Evolutionary conservation across 2,329 filamentous ascomycete genomes (phyloP).

Genomic region (Drechslerella dactyloides): DNA sequence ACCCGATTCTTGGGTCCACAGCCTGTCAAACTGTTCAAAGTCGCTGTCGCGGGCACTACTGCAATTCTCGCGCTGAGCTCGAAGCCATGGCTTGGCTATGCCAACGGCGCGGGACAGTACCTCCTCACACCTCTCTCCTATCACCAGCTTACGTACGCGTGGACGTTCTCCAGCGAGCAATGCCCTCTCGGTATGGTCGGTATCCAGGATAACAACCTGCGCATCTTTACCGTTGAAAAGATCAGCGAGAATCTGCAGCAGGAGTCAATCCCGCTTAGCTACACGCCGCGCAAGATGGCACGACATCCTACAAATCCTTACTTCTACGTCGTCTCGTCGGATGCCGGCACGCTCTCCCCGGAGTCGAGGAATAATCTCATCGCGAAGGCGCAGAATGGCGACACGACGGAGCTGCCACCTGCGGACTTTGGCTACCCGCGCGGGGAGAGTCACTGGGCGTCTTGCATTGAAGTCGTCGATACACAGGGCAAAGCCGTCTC

Average conservation of each 20-base stretch:
- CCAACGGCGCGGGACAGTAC: conserved; percentile 70
- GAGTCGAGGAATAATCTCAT: conserved; percentile 77
- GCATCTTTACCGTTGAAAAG: conserved; percentile 90
- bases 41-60: conserved; percentile 82
- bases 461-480: conserved; percentile 90
- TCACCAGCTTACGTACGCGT: conserved; percentile 85
- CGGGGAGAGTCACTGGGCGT: conserved; percentile 87
- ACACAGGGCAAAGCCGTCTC: conserved; percentile 77
- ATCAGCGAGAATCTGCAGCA: conserved; percentile 84
- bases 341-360: conserved; percentile 86
- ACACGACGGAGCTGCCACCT: conserved; percentile 72
- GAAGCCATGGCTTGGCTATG: conserved; percentile 85
- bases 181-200: conserved; percentile 93
- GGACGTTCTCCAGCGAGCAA: conserved; percentile 95
- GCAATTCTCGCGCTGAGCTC: conserved; percentile 90
- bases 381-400: conserved; percentile 75
- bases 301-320: conserved; percentile 85
- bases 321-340: conserved; percentile 93
- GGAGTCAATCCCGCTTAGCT: conserved; percentile 81
- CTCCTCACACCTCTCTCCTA: conserved; percentile 92
- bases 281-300: conserved; percentile 86
- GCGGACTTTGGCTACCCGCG: conserved; percentile 88
- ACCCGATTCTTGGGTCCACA: conserved; percentile 94
- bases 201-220: conserved; percentile 80
- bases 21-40: conserved; percentile 84